phyloP scores from a whole-genome alignment of 768 basidiomycete species.

The Amanita polypyramis region DNA sequence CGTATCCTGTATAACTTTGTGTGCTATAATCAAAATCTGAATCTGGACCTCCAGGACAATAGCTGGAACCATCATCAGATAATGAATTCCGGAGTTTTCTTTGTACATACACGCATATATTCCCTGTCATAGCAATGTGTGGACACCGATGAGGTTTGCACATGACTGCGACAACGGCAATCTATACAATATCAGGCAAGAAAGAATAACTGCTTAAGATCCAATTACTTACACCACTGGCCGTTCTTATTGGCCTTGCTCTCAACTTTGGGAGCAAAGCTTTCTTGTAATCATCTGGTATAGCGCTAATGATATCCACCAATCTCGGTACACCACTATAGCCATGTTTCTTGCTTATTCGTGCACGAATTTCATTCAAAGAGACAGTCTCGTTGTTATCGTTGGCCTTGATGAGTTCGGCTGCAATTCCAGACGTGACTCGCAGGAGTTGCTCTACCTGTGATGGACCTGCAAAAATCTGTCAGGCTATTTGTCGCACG shows the following conservation, averaged over 20 bases:
- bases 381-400: constrained; percentile 70
- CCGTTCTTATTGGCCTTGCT: constrained; percentile 92
- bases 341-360: constrained; percentile 83
- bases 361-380: constrained; percentile 78
- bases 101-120: constrained; percentile 85
- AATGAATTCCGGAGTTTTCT: background rate
- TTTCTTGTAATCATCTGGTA: constrained; percentile 95
- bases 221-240: constrained; percentile 70
- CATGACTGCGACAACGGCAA: constrained; percentile 99
- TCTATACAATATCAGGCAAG: constrained; percentile 32
- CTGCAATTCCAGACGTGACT: constrained; percentile 90
- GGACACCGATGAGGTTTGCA: constrained; percentile 99
- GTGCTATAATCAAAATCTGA: constrained; percentile 99
- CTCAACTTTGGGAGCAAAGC: constrained; percentile 80
- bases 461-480: constrained; percentile 45
- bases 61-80: constrained; percentile 31
- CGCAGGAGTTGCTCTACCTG: constrained; percentile 87
- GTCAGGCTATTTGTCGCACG: background rate
- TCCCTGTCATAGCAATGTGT: constrained; percentile 99
- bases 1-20: constrained; percentile 89
- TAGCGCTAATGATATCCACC: constrained; percentile 97
- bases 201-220: background rate
- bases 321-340: constrained; percentile 84
- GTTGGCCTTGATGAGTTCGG: constrained; percentile 85
- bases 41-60: constrained; percentile 98